Evolutionary conservation across 1,139 yeast species (phyloP), one percentile per base, ranked within the genome.

Genomic region (Geotrichum fermentans): DNA sequence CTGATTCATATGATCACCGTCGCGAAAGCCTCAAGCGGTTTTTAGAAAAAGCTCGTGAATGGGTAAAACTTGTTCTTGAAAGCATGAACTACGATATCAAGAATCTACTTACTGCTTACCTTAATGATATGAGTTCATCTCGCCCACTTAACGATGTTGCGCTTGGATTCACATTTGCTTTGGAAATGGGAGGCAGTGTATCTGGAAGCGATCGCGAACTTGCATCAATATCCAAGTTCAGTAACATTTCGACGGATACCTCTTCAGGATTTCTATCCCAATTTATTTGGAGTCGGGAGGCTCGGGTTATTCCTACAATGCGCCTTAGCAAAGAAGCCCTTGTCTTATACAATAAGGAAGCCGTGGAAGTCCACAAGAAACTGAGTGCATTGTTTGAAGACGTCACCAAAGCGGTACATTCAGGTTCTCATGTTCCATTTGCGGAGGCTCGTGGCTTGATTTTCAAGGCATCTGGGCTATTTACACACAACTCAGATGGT

Each of bases 131-230:
- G 54, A 63, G 62, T 33, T 69, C 67, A 46, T 57, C 61, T 51
- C 51, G 64, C 16, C 59, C 65, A 17, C 56, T 62, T 34, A 60
- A 62, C 20, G 65, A 64, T 49, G 75, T 86, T 38, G 83, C 85
- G 51, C 81, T 77, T 62, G 97, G 96, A 39, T 83, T 86, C 49
- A 82, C 95, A 0, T 87, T 92, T 73, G 97, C 97, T 0, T 70
- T 89, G 54, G 94, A 87, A 58, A 77, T 88, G 81, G 94, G 96
- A 1, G 92, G 95, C 1, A 67, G 77, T 5, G 77, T 87, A 20
- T 69, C 82, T 16, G 73, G 82, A 21, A 74, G 74, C 40, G 95
- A 88, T 58, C 73, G 59, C 51, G 64, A 55, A 55, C 56, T 54
- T 40, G 58, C 62, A 13, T 58, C 61, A 14, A 54, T 62, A 17